These are phyloP conservation scores for Talaromyces sp. DNA, from an alignment of 2,329 filamentous ascomycete genomes.

Conservation along the genomic window DNA sequence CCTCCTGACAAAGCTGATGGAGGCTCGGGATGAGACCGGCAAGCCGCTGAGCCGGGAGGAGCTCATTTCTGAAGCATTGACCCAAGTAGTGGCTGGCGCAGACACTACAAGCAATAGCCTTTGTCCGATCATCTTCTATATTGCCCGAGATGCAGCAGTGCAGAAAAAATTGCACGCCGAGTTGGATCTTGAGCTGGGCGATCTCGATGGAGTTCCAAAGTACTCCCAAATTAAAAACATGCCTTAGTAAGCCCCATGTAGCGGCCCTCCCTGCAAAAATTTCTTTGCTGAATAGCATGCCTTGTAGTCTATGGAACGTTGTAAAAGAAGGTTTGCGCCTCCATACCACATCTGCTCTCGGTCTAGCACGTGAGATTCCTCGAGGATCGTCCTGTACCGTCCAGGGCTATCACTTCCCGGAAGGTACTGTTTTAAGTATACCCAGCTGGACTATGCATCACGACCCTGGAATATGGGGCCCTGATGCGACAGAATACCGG, in stretches of 20 bases:
- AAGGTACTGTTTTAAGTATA: constrained; percentile 32
- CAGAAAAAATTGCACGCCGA: constrained; percentile 20
- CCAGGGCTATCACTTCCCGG: constrained; percentile 14
- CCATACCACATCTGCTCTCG: too few species aligned
- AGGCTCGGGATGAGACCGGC: constrained; percentile 23
- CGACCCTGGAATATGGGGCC: constrained; percentile 36
- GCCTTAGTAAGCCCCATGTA: too few species aligned
- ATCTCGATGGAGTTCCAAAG: too few species aligned
- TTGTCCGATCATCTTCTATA: constrained; percentile 5
- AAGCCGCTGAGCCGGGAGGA: constrained; percentile 23
- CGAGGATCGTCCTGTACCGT: too few species aligned
- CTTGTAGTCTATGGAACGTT: too few species aligned
- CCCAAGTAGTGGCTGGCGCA: constrained; percentile 29
- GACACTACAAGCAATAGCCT: constrained; percentile 30
- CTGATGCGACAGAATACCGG: constrained; percentile 34
- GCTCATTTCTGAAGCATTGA: constrained; percentile 27
- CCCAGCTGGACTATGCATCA: constrained; percentile 39
- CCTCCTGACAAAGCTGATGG: constrained; percentile 23
- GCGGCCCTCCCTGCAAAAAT: too few species aligned
- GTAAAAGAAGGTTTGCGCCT: too few species aligned
- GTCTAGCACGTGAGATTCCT: too few species aligned
- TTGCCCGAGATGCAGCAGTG: background rate
- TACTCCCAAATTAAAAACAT: too few species aligned
- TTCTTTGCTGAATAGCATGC: too few species aligned
- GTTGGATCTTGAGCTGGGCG: too few species aligned